Base-by-base conservation (phyloP, 371 early-diverging fungal genomes). In the Mucor indicus region DNA sequence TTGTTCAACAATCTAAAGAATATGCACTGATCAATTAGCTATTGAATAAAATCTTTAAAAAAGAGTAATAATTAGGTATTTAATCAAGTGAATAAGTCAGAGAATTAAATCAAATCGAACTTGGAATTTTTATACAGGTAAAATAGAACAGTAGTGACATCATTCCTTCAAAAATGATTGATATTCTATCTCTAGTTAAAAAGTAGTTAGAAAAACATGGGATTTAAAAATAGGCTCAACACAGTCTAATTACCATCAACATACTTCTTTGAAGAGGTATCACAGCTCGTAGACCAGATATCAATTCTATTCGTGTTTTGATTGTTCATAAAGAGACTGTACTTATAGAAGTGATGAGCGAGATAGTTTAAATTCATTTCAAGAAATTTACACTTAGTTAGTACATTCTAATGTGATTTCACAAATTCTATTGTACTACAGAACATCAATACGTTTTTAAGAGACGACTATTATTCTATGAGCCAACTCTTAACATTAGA, bases 401-500 rank as follows among this genome's bases (percentile, higher is more conserved):
- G n/a, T n/a, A n/a, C n/a, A 30, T 31, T 40, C 39, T 30, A 17
- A n/a, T 48, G 30, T 17, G 8, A 43, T 50, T 22, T 43, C 44
- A 29, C 20, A 44, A 29, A 43, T 50, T 44, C 12, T 43, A 50
- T 50, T 20, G 44, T 44, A 50, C 24, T 44, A 50, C 44, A 50
- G 51, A 50, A 44, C 43, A 50, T 43, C 44, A 50, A 50, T 36
- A 8, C 37, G 29, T 42, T 50, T 35, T 7, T 22, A 43, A 50
- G 51, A 40, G 41, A 43, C 38, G 30, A 50, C 8, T 12, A 51
- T 51, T 51, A 44, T 44, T 44, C 44, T 51, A 31, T 25, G 44
- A 51, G 52, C 44, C 52, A 15, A 31, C 4, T 11, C 22, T 44
- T 51, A 44, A 38, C 44, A 51, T 44, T 23, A 38, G 44, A 51